A percentile compares a stretch with the other conserved stretches of the same genome.
phyloP scores from a whole-genome alignment of 768 basidiomycete genomes.

The Phlebiopsis flavidoalba region DNA sequence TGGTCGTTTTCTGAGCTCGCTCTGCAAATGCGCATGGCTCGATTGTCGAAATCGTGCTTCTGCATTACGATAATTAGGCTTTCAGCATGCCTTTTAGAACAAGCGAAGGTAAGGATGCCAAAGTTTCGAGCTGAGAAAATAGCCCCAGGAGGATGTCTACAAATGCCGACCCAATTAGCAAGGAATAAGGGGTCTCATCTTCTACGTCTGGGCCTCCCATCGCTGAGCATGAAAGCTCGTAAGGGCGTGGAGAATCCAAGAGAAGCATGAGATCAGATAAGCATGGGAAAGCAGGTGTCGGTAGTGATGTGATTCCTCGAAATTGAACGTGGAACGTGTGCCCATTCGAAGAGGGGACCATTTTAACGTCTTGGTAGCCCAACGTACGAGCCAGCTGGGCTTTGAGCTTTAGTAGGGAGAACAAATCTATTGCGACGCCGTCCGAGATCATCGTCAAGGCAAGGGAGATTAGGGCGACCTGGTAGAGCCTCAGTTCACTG shows the following conservation, averaged over 20 bases:
- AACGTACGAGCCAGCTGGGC: constrained; percentile 38
- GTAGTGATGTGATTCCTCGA: constrained; percentile 38
- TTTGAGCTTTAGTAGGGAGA: constrained; percentile 58
- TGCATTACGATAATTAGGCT: constrained; percentile 60
- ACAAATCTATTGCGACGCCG: constrained; percentile 48
- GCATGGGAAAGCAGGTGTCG: constrained; percentile 45
- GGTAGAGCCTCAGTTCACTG: not conserved
- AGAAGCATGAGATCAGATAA: constrained; percentile 52
- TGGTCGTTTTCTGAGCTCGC: constrained; percentile 45
- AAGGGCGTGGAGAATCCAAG: constrained; percentile 52
- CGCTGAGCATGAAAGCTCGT: constrained; percentile 43
- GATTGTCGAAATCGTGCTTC: constrained; percentile 68
- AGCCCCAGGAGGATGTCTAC: constrained; percentile 55
- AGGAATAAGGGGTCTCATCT: constrained; percentile 37
- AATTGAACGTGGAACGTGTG: constrained; percentile 52
- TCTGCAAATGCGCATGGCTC: constrained; percentile 50
- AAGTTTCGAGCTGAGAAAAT: constrained; percentile 40
- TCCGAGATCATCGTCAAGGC: constrained; percentile 64
- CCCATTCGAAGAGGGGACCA: constrained; percentile 40
- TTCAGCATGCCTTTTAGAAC: constrained; percentile 60
- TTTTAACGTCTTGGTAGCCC: constrained; percentile 50
- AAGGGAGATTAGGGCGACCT: constrained; percentile 55
- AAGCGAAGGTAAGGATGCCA: constrained; percentile 46
- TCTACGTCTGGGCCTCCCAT: constrained; percentile 32
- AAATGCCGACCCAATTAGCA: constrained; percentile 59